phyloP scores from a whole-genome alignment of 345 rosid genomes.

The Aethionema arabicum region DNA sequence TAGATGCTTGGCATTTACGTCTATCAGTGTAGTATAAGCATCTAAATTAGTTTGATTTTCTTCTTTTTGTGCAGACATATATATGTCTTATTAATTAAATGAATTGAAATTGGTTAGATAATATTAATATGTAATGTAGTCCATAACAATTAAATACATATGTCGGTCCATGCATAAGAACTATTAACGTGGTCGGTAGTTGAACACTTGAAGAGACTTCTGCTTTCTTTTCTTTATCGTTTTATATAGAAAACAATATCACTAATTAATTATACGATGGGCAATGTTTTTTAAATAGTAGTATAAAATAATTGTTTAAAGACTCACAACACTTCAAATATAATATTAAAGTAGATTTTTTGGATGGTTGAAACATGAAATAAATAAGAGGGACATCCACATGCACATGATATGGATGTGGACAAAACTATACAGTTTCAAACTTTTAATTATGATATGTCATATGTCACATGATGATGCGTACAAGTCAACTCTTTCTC shows the following conservation, averaged over 20 bases:
- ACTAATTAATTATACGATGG: conserved; percentile 10
- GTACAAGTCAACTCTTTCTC: conserved; percentile 29
- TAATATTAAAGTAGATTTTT: conserved; percentile 11
- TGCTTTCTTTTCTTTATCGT: conserved; percentile 21
- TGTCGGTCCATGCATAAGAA: conserved; percentile 22
- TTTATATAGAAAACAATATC: neutral
- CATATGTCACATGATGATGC: conserved; percentile 25
- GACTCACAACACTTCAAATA: neutral
- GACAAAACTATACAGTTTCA: conserved; percentile 26
- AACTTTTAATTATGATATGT: conserved; percentile 28
- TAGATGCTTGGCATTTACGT: too few species aligned
- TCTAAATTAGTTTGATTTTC: too few species aligned
- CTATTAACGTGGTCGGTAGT: conserved; percentile 24
- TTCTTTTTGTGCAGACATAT: too few species aligned
- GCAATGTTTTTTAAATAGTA: neutral
- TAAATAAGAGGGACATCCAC: conserved; percentile 16
- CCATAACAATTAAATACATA: conserved; percentile 15
- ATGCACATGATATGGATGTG: conserved; percentile 26
- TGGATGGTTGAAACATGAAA: neutral
- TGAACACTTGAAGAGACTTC: conserved; percentile 28
- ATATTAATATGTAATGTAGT: neutral
- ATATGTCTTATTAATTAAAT: too few species aligned
- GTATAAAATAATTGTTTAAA: conserved; percentile 9
- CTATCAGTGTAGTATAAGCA: too few species aligned
- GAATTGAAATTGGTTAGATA: neutral